Evolutionary conservation across 352 stramenopile species (phyloP), one percentile per base, ranked within the genome.

Genomic region (Phytophthora chlamydospora): DNA sequence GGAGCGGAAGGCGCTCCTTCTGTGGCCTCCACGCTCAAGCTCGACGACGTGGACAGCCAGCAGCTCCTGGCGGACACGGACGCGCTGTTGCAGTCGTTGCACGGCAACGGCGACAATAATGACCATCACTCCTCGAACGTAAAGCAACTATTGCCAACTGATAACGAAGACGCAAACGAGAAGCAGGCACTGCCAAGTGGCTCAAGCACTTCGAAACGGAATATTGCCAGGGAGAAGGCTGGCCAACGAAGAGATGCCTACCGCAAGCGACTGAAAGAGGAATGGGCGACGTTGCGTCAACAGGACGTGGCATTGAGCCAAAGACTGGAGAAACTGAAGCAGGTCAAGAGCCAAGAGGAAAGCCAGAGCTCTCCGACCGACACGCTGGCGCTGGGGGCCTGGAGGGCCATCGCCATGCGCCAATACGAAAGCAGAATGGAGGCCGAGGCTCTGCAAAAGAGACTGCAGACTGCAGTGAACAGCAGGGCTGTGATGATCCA

Each of bases 401-500:
- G 64, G 64, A 47, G 51, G 46, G 64, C 58, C 6, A 58, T 68
- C 31, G 64, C 64, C 7, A 49, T 60, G 13, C 27, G 58, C 3
- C 64, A 73, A 47, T 68, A 60, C 33, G 64, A 73, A 34, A 67
- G 41, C 10, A 43, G 64, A 11, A 65, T 60, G 31, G 58, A 73
- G 17, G 44, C 64, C 3, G 58, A 73, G 58, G 42, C 34, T 3
- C 31, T 68, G 8, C 43, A 52, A 14, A 66, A 50, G 12, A 42
- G 32, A 31, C 35, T 68, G 0, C 32, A 49, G 10, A 40, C 58
- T 1, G 50, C 53, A 3, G 58, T 73, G 4, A 65, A 54, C 11
- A 68, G 46, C 17, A 51, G 52, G 11, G 51, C 64, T 7, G 52
- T 68, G 38, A 54, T 72, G 47, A 72, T 68, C 17, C 64, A 68